These are phyloP conservation scores for Scheffersomyces coipomensis DNA, from an alignment of 805 yeast genomes.

Conservation along the genomic window DNA sequence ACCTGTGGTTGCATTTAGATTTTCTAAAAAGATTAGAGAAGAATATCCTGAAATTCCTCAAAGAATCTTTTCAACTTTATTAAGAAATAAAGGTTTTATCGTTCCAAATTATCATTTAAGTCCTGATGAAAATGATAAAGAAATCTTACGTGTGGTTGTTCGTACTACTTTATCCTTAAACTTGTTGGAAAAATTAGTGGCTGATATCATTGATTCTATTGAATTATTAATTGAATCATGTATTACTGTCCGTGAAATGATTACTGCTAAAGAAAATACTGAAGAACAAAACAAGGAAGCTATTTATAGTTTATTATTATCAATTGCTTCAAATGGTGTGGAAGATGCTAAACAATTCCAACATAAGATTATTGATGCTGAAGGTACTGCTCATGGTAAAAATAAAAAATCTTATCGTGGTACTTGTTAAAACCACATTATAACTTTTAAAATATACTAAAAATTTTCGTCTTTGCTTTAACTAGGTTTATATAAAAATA, in stretches of 20 bases:
- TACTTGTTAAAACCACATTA: conserved; percentile 27
- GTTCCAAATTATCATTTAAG: conserved; percentile 89
- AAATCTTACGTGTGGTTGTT: conserved; percentile 83
- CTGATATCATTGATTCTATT: conserved; percentile 52
- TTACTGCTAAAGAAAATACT: conserved; percentile 9
- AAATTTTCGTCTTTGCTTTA: no score
- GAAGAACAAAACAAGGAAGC: conserved; percentile 27
- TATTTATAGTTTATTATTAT: conserved; percentile 48
- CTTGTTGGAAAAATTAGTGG: conserved; percentile 62
- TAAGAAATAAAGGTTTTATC: conserved; percentile 82
- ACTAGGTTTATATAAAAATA: no score
- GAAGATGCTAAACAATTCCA: conserved; percentile 30
- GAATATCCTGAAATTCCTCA: conserved; percentile 83
- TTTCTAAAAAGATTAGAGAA: conserved; percentile 55
- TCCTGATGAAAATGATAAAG: conserved; percentile 50
- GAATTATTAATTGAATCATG: conserved; percentile 53
- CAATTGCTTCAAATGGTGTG: conserved; percentile 58
- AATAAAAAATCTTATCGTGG: conserved; percentile 35
- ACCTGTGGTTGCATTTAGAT: conserved; percentile 86
- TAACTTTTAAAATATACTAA: no score
- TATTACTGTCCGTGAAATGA: conserved; percentile 33
- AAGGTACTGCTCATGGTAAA: conserved; percentile 18
- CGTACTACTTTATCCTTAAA: conserved; percentile 64
- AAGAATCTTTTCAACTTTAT: conserved; percentile 63
- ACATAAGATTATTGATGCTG: conserved; percentile 16